Base-by-base conservation (phyloP, 2,329 filamentous ascomycete genomes). In the Dendryphion nanum region DNA sequence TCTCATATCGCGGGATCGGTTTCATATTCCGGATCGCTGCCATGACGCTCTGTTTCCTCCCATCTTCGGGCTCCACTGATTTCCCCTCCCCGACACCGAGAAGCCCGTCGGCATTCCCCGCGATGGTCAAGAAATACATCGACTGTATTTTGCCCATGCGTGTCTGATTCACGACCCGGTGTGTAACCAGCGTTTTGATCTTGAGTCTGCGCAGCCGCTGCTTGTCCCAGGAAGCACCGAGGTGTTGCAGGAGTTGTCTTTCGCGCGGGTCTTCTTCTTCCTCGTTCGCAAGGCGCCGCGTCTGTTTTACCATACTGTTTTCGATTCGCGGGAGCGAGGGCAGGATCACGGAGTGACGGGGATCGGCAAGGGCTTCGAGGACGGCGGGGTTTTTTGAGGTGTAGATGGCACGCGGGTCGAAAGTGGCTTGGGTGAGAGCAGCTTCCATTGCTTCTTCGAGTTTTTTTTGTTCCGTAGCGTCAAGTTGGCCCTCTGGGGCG, bases 61-160 rank as follows among this genome's bases (percentile, higher is more conserved):
- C 88, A 42, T 86, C 81, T 20, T 75, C 70, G 1, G 73, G 58
- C 67, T 96, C 89, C 18, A 83, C 81, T 7, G 85, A 85, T 75
- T 97, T 98, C 53, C 87, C 90, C 68, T 91, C 86, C 40, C 93
- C 93, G 42, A 97, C 76, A 8, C 93, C 93, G 20, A 98, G 69
- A 57, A 91, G 77, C 13, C 93, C 93, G 50, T 93, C 79, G 41
- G 81, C 78, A 68, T 97, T 95, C 36, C 93, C 93, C 5, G 89
- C 90, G 51, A 96, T 82, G 28, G 82, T 82, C 44, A 97, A 71
- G 53, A 81, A 76, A 57, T 91, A 94, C 28, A 76, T 57, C 65
- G 84, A 87, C 51, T 78, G 77, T 42, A 98, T 84, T 76, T 97
- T 98, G 63, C 93, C 93, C 69, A 98, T 81, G 73, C 91, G 86